These are phyloP conservation scores for Trypanosoma caninum DNA, from an alignment of 208 protist species.

Conservation along the genomic window DNA sequence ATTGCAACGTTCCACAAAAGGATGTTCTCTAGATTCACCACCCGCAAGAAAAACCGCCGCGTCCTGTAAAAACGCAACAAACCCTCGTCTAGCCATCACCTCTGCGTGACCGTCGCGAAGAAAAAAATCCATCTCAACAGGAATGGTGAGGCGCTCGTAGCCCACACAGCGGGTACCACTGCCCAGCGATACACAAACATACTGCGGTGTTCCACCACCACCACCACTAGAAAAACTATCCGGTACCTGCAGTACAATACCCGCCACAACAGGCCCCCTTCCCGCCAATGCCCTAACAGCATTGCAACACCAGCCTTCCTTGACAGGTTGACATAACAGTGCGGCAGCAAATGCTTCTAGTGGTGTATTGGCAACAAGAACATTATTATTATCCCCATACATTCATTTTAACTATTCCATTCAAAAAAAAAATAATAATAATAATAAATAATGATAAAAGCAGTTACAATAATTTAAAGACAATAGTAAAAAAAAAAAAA, in stretches of 20 bases:
- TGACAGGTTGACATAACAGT: background rate
- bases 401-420: background rate
- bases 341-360: conserved; percentile 22
- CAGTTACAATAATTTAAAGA: conserved; percentile 4
- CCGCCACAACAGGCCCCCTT: conserved; percentile 33
- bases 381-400: background rate
- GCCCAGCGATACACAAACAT: conserved; percentile 74
- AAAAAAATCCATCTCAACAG: conserved; percentile 16
- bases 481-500: conserved; percentile 6
- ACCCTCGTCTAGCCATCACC: conserved; percentile 75
- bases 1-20: conserved; percentile 12
- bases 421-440: background rate
- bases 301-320: conserved; percentile 8
- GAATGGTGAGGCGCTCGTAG: background rate
- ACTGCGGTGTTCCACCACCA: conserved; percentile 15
- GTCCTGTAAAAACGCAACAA: conserved; percentile 66
- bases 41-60: conserved; percentile 17
- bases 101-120: conserved; percentile 84
- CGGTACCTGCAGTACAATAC: conserved; percentile 44
- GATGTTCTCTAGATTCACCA: conserved; percentile 5
- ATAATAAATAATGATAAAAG: background rate
- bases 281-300: conserved; percentile 7
- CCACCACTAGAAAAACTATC: background rate
- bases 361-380: conserved; percentile 1
- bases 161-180: conserved; percentile 74